These are phyloP conservation scores for Sphenostylis stenocarpa DNA, from an alignment of 306 rosid species.

Conservation along the genomic window DNA sequence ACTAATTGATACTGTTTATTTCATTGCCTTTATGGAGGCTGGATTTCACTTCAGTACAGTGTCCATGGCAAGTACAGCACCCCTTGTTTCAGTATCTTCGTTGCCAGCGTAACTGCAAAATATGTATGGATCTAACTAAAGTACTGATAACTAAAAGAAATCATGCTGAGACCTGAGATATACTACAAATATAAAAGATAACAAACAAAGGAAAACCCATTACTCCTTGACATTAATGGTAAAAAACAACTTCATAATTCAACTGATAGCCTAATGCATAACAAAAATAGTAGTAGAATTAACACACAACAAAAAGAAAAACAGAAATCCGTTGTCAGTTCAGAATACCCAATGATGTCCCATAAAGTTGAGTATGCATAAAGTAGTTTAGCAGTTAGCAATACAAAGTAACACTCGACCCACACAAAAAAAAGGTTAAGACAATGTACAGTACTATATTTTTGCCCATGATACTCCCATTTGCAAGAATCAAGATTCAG, in stretches of 20 bases:
- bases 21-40: constrained; percentile 55
- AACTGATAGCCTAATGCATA: not conserved
- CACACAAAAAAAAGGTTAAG: not conserved
- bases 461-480: not conserved
- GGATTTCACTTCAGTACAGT: constrained; percentile 66
- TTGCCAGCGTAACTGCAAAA: constrained; percentile 56
- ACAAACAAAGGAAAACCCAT: not conserved
- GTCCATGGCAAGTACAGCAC: constrained; percentile 72
- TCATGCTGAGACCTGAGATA: not conserved
- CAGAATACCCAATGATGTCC: not conserved
- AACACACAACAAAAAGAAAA: not conserved
- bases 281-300: not conserved
- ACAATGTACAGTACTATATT: not conserved
- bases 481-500: not conserved
- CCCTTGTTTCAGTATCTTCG: constrained; percentile 69
- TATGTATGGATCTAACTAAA: not conserved
- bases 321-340: not conserved
- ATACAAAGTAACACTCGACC: not conserved
- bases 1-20: not conserved
- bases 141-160: not conserved
- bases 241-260: not conserved
- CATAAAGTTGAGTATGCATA: not conserved
- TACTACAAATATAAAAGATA: too few species aligned
- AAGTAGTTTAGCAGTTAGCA: not conserved
- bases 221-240: not conserved